Evolutionary conservation across 2,329 filamentous ascomycete species (phyloP).

Genomic region (Talaromyces marneffei): DNA sequence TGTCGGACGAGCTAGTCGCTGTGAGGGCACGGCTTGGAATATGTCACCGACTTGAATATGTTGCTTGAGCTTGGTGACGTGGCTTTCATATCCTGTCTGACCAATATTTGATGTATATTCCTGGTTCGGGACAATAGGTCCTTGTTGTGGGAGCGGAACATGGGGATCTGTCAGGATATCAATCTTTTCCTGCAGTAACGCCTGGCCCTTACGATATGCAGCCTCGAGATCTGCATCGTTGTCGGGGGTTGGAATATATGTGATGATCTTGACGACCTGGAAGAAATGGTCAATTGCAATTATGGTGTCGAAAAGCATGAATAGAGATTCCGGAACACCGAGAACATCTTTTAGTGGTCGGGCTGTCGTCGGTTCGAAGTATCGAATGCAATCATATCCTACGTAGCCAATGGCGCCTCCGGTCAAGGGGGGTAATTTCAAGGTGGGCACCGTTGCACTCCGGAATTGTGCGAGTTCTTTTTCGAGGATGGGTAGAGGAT

Average conservation of each 20-base stretch:
- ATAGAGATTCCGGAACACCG: constrained; percentile 83
- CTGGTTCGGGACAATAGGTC: constrained; percentile 64
- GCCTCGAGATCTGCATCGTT: constrained; percentile 54
- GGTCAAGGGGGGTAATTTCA: constrained; percentile 77
- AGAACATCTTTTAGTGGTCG: constrained; percentile 83
- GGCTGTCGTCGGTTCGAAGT: constrained; percentile 96
- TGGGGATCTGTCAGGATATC: constrained; percentile 67
- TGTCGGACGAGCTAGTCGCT: constrained; percentile 84
- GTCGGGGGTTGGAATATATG: constrained; percentile 69
- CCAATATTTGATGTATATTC: constrained; percentile 92
- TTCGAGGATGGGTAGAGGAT: constrained; percentile 79
- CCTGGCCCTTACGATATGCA: constrained; percentile 64
- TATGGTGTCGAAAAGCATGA: constrained; percentile 95
- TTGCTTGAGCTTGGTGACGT: constrained; percentile 78
- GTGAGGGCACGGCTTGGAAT: constrained; percentile 94
- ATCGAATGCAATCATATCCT: constrained; percentile 93
- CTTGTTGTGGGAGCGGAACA: constrained; percentile 70
- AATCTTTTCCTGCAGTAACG: constrained; percentile 61
- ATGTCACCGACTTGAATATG: constrained; percentile 92
- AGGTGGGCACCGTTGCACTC: constrained; percentile 74
- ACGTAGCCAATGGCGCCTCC: constrained; percentile 95
- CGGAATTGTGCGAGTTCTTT: constrained; percentile 70
- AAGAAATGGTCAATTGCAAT: constrained; percentile 93
- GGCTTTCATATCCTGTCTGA: constrained; percentile 77
- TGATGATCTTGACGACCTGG: constrained; percentile 87